phyloP scores from a whole-genome alignment of 1,284 basidiomycete genomes.

The Ceratorhiza oryzae-sativae region DNA sequence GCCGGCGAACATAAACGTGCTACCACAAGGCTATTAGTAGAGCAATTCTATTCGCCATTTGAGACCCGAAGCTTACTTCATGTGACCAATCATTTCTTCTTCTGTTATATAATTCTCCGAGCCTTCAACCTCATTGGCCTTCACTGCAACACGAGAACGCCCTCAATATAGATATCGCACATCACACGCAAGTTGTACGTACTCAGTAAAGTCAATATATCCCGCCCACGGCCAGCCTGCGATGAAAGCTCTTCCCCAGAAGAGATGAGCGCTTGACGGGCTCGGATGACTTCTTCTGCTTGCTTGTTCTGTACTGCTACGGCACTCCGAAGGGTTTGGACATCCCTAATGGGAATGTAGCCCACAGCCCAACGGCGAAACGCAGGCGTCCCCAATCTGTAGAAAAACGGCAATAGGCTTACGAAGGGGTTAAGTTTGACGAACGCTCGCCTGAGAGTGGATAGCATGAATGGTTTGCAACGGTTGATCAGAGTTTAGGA shows the following conservation, averaged over 20 bases:
- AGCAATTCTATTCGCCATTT: too few relatives aligned
- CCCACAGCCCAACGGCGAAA: constrained; percentile 59
- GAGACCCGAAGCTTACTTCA: constrained; percentile 52
- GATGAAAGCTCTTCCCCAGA: constrained; percentile 44
- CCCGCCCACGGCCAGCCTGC: constrained; percentile 51
- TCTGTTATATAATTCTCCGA: constrained; percentile 53
- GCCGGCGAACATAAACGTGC: constrained; percentile 26
- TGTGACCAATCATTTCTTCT: constrained; percentile 56
- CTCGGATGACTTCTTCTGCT: constrained; percentile 54
- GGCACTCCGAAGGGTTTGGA: constrained; percentile 57
- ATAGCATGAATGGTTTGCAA: constrained; percentile 46
- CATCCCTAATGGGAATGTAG: constrained; percentile 54
- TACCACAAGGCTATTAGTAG: background rate
- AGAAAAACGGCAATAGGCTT: background rate
- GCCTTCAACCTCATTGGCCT: constrained; percentile 51
- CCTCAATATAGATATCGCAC: too few relatives aligned
- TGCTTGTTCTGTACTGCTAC: constrained; percentile 59
- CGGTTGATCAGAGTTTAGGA: constrained; percentile 49
- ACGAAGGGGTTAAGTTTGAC: background rate
- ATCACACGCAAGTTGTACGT: too few relatives aligned
- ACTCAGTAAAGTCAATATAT: constrained; percentile 62
- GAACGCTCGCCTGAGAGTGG: constrained; percentile 39
- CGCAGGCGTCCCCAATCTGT: constrained; percentile 47
- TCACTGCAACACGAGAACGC: constrained; percentile 48
- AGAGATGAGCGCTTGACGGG: constrained; percentile 46